Conservation (phyloP, 2,329 filamentous ascomycete species). For the Fusarium keratoplasticum region DNA sequence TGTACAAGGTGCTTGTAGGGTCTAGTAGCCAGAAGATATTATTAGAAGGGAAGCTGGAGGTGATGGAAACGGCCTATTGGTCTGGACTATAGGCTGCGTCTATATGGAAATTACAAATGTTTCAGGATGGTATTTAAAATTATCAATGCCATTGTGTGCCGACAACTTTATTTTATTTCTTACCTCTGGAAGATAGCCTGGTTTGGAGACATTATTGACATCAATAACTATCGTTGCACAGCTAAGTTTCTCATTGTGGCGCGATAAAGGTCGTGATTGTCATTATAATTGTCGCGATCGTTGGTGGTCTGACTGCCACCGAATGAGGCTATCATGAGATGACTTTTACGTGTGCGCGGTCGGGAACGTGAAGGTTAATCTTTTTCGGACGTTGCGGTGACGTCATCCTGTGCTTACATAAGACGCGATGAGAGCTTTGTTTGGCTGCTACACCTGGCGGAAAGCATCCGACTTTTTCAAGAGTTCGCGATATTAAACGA, state of each 20-base stretch:
- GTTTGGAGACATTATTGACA: background rate
- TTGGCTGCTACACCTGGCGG: background rate
- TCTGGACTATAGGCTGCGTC: background rate
- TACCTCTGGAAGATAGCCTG: no score
- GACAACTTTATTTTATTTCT: no score
- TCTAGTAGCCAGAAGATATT: conserved; percentile 1
- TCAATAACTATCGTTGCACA: background rate
- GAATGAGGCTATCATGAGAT: background rate
- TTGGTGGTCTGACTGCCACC: background rate
- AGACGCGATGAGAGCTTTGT: background rate
- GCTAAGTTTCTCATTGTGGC: rapidly evolving
- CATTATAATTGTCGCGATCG: background rate
- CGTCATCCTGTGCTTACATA: background rate
- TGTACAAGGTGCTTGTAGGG: conserved; percentile 2
- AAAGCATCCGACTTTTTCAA: background rate
- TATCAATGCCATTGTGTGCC: no score
- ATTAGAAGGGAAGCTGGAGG: background rate
- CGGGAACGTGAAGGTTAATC: background rate
- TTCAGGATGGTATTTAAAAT: no score
- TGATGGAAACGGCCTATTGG: background rate
- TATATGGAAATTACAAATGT: background rate
- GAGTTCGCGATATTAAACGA: background rate
- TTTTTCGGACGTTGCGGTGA: background rate
- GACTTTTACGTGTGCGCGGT: background rate
- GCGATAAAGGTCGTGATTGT: background rate